Conservation (phyloP, 1,139 yeast genomes). For the Ogataea hybrid region DNA sequence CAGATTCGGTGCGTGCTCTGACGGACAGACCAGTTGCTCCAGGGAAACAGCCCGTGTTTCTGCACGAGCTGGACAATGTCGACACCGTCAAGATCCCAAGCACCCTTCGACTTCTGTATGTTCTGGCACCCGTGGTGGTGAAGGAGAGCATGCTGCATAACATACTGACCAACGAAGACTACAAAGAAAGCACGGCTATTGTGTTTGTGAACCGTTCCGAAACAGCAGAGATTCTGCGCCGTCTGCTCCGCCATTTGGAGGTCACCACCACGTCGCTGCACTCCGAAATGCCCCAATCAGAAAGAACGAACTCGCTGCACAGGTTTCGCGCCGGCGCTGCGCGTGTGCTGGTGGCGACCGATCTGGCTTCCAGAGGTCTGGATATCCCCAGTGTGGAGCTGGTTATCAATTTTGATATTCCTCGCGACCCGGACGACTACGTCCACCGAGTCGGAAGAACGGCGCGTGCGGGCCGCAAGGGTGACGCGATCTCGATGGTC, state of each 20-base stretch:
- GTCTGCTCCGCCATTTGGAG: constrained; percentile 71
- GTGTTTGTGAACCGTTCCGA: constrained; percentile 88
- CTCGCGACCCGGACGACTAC: constrained; percentile 95
- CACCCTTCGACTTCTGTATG: constrained; percentile 56
- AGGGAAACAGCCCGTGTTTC: constrained; percentile 65
- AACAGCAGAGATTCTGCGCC: constrained; percentile 82
- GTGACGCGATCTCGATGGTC: constrained; percentile 68
- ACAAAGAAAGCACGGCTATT: constrained; percentile 66
- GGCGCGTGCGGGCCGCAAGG: constrained; percentile 95
- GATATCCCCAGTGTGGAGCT: constrained; percentile 92
- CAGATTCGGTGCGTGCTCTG: constrained; percentile 84
- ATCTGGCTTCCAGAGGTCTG: constrained; percentile 95
- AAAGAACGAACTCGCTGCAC: constrained; percentile 86
- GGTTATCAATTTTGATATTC: constrained; percentile 89
- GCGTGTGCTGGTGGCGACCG: constrained; percentile 87
- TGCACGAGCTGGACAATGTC: constrained; percentile 77
- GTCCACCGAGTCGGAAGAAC: constrained; percentile 99
- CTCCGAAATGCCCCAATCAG: constrained; percentile 92
- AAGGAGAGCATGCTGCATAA: constrained; percentile 85
- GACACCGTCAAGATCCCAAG: constrained; percentile 78
- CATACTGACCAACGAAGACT: constrained; percentile 60
- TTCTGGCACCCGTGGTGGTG: constrained; percentile 75
- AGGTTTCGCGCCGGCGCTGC: constrained; percentile 95
- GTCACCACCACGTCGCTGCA: constrained; percentile 86
- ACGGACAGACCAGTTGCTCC: constrained; percentile 63